A percentile compares a stretch with the other conserved stretches of the same genome.
phyloP scores from a whole-genome alignment of 2,329 filamentous ascomycete species.

The Cercospora berteroae region DNA sequence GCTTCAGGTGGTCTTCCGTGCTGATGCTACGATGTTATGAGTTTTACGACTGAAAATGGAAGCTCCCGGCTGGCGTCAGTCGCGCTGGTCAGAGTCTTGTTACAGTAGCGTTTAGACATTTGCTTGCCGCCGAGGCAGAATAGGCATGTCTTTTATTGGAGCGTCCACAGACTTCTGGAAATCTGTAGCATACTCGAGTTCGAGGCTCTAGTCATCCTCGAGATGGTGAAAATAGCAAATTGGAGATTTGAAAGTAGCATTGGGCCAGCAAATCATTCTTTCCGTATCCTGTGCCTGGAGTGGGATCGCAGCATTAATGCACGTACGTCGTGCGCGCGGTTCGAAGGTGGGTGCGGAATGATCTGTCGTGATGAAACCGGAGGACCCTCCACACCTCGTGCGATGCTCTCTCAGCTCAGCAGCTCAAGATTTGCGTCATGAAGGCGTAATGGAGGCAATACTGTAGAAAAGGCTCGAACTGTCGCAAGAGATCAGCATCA shows the following conservation, averaged over 20 bases:
- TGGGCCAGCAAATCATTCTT: not conserved
- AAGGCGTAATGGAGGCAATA: not conserved
- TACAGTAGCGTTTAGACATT: not conserved
- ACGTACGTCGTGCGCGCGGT: not conserved
- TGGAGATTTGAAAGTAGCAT: not conserved
- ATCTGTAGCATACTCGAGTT: not conserved
- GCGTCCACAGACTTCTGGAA: not conserved
- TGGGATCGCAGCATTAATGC: not conserved
- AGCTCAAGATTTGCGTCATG: not conserved
- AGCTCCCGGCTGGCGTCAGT: not conserved
- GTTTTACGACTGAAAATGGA: not conserved
- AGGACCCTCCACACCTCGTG: not conserved
- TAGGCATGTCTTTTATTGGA: not conserved
- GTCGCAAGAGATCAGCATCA: not conserved
- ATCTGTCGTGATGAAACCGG: not conserved
- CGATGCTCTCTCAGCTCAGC: not conserved
- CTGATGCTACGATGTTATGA: constrained; percentile 1
- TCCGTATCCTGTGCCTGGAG: not conserved
- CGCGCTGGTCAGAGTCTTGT: not conserved
- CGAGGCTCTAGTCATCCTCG: not conserved
- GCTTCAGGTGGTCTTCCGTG: not conserved
- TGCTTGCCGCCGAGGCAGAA: not conserved
- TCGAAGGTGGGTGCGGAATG: not conserved
- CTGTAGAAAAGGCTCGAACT: not conserved
- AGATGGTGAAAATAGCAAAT: not conserved